Base-by-base conservation (phyloP, 306 rosid genomes). In the Castanea sativa region DNA sequence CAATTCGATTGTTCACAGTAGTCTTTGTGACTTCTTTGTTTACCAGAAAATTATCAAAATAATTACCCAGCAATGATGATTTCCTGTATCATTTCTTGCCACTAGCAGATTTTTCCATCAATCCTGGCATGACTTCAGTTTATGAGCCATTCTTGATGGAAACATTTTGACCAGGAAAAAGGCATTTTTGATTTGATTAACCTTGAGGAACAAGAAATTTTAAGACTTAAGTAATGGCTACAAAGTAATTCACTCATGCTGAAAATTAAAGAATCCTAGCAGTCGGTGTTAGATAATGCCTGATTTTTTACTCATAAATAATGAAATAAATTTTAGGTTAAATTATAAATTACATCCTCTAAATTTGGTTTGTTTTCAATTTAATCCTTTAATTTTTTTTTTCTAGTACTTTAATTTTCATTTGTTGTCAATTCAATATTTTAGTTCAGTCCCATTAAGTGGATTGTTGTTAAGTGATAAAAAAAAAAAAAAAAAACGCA, bases 21-120 rank as follows among this genome's bases (percentile, higher is more conserved):
- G 74, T 77, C 78, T 84, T 83, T 68, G 85, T 79, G 80, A 73
- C 85, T 85, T 80, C 75, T 81, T 84, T 82, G 71, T 73, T 60
- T 70, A 70, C 77, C 49, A 73, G 9, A 52, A 79, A 79, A 43
- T 77, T 57, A 82, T 52, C 72, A 77, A 68, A 90, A 83, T 79
- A 82, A 88, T 83, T 78, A 67, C 70, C 83, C 45, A 14, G 79
- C 74, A 81, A 83, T 87, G 82, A 87, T 90, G 84, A 63, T 78
- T 53, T 27, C 49, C 57, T 15, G 76, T 64, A 61, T 74, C 83
- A 72, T 71, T 77, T 69, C 78, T 68, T 61, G 51, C 76, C 78
- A 81, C 79, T 76, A 81, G 49, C 2, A 74, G 78, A 69, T 43
- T 75, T 85, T 83, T 83, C 83, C 89, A 83, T 81, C 83, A 78